These are phyloP conservation scores for Xylaria sp. DNA, from an alignment of 2,329 filamentous ascomycete genomes.

Conservation along the genomic window DNA sequence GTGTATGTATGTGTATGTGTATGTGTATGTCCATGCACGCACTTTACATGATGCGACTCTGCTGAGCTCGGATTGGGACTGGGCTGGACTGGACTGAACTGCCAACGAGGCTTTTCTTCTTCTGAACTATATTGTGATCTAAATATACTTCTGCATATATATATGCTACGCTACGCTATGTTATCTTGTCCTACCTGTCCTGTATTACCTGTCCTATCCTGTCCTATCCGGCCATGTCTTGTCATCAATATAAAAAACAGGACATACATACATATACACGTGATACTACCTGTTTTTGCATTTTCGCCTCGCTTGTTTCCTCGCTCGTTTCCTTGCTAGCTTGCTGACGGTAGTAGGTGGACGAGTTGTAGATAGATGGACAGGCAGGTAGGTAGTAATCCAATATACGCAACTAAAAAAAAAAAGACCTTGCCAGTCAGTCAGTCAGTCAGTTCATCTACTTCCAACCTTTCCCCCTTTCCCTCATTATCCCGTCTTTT, in stretches of 20 bases:
- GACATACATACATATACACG: background rate
- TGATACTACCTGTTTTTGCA: background rate
- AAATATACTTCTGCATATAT: too few species aligned
- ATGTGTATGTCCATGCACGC: background rate
- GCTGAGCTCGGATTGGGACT: background rate
- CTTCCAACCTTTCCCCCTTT: background rate
- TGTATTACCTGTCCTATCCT: background rate
- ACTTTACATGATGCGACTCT: conserved; percentile 1
- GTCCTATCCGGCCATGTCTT: background rate
- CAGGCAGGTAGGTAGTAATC: background rate
- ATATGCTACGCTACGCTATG: background rate
- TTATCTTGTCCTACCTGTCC: background rate
- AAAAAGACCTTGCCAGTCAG: background rate
- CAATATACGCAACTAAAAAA: background rate
- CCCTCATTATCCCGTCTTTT: background rate
- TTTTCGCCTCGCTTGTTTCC: background rate
- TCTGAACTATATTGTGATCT: too few species aligned
- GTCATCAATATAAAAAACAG: background rate
- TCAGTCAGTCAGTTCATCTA: background rate
- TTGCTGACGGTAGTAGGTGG: background rate
- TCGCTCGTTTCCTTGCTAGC: background rate
- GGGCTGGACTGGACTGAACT: too few species aligned
- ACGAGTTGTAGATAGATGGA: too few species aligned
- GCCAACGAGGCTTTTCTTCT: too few species aligned
- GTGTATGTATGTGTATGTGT: too few species aligned